phyloP scores from a whole-genome alignment of 2,329 filamentous ascomycete species.

The Salinomyces thailandicus region DNA sequence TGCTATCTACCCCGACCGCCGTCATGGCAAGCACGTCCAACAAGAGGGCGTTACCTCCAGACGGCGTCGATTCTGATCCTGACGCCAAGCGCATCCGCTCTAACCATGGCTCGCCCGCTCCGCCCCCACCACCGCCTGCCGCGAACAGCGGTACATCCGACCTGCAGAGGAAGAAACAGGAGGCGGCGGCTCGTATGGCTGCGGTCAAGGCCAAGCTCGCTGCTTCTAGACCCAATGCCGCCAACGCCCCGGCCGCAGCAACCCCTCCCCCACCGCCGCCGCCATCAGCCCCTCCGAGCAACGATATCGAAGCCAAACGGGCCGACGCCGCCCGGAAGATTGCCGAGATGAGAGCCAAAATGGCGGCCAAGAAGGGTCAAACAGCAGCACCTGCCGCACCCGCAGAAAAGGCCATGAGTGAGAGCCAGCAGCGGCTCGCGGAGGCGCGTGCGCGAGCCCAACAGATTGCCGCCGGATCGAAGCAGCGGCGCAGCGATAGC shows the following conservation, averaged over 20 bases:
- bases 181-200: constrained; percentile 25
- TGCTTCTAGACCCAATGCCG: constrained; percentile 13
- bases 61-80: constrained; percentile 27
- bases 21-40: constrained; percentile 28
- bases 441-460: constrained; percentile 19
- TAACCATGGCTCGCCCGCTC: constrained; percentile 28
- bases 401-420: constrained; percentile 9
- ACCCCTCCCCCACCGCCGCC: constrained; percentile 9
- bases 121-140: constrained; percentile 10
- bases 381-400: constrained; percentile 10
- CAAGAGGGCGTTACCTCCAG: constrained; percentile 33
- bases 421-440: constrained; percentile 11
- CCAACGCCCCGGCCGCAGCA: constrained; percentile 8
- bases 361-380: constrained; percentile 15
- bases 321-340: constrained; percentile 24
- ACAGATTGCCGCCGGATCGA: constrained; percentile 10
- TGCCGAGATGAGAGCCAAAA: constrained; percentile 25
- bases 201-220: constrained; percentile 27
- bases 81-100: constrained; percentile 33
- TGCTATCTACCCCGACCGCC: background rate
- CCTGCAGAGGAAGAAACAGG: constrained; percentile 24
- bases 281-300: constrained; percentile 9
- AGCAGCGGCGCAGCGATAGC: background rate
- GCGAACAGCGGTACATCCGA: constrained; percentile 14
- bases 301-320: constrained; percentile 19